Evolutionary conservation across 2,329 filamentous ascomycete genomes (phyloP).

Genomic region (Hawksworthiomyces lignivorus): DNA sequence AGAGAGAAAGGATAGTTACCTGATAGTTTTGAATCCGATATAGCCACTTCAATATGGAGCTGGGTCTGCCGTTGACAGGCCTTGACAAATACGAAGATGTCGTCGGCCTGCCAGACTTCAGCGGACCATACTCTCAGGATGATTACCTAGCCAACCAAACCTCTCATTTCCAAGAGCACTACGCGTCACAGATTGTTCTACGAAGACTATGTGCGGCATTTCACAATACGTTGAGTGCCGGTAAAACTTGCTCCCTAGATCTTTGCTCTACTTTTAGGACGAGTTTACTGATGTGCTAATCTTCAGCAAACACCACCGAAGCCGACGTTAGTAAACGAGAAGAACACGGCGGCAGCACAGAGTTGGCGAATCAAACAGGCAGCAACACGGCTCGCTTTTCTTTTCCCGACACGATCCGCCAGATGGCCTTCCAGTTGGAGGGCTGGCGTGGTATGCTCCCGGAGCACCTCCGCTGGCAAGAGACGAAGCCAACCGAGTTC

Average conservation of each 20-base stretch:
- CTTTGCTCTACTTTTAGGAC: too few relatives aligned
- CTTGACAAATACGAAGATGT: conserved; percentile 43
- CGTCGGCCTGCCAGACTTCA: conserved; percentile 49
- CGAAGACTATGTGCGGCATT: conserved; percentile 45
- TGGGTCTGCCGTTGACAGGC: conserved; percentile 49
- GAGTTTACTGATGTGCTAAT: too few relatives aligned
- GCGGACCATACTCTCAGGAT: conserved; percentile 36
- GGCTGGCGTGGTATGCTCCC: conserved; percentile 52
- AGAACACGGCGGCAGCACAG: neutral
- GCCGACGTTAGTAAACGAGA: neutral
- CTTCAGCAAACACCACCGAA: too few relatives aligned
- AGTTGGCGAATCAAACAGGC: neutral
- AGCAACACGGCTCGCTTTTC: neutral
- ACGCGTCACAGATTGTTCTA: conserved; percentile 52
- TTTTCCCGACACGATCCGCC: conserved; percentile 34
- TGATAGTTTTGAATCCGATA: too few relatives aligned
- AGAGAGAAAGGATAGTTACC: too few relatives aligned
- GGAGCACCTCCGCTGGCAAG: conserved; percentile 47
- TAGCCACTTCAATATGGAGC: conserved; percentile 42
- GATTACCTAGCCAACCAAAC: conserved; percentile 40
- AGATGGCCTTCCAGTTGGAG: conserved; percentile 46
- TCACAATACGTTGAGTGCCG: conserved; percentile 37
- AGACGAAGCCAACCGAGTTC: conserved; percentile 39
- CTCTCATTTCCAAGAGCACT: conserved; percentile 50
- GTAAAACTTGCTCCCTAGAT: too few relatives aligned